Evolutionary conservation across 805 yeast genomes (phyloP).

Genomic region (Ogataea nakhonphanomensis): DNA sequence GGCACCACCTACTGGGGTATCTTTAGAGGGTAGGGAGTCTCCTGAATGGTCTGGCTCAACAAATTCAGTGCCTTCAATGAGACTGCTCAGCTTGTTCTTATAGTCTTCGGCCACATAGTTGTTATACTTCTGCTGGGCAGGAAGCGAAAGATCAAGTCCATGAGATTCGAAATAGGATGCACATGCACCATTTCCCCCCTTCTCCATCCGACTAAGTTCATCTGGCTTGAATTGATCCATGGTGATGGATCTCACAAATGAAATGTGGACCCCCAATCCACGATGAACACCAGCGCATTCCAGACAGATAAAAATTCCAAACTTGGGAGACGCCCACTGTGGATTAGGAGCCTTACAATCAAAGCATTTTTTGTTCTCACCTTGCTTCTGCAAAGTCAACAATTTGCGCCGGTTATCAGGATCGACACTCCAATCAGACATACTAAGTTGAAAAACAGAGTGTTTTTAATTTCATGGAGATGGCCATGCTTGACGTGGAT

Average conservation of each 20-base stretch:
- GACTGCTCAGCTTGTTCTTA: constrained; percentile 72
- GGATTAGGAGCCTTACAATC: constrained; percentile 96
- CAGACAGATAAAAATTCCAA: constrained; percentile 93
- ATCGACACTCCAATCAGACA: constrained; percentile 82
- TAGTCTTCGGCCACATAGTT: constrained; percentile 94
- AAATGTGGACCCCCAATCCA: constrained; percentile 94
- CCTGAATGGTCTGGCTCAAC: constrained; percentile 59
- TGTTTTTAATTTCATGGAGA: not conserved
- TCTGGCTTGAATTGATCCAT: constrained; percentile 98
- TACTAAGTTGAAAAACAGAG: constrained; percentile 12
- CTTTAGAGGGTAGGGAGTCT: constrained; percentile 37
- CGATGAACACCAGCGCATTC: constrained; percentile 98
- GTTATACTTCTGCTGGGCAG: constrained; percentile 75
- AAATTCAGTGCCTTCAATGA: constrained; percentile 70
- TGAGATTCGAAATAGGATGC: constrained; percentile 62
- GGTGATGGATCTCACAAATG: constrained; percentile 93
- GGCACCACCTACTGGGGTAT: constrained; percentile 4
- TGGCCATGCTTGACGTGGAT: too few species aligned
- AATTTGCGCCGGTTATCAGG: constrained; percentile 87
- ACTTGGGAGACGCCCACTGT: constrained; percentile 99
- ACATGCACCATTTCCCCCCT: constrained; percentile 86
- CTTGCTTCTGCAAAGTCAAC: constrained; percentile 71
- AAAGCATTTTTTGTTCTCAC: constrained; percentile 82
- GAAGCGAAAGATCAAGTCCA: constrained; percentile 63
- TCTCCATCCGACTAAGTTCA: constrained; percentile 85